Conservation (phyloP, 140 eudicot genomes). For the Anethum foeniculum region DNA sequence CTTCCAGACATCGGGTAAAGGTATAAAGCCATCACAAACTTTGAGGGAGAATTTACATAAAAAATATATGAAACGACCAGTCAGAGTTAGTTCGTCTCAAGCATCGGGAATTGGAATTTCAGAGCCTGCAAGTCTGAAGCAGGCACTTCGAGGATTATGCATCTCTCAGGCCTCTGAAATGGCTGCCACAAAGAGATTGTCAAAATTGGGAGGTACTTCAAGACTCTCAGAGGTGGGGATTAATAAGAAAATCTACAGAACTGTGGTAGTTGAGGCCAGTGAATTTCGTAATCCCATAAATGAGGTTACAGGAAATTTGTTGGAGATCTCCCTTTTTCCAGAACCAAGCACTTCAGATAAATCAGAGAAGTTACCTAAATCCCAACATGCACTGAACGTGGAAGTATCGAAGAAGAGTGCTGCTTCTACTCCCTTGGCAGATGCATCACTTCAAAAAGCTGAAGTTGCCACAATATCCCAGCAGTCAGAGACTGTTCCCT, state of each 20-base stretch:
- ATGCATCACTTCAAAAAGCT: not conserved
- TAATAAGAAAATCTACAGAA: conserved; percentile 31
- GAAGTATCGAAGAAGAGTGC: conserved; percentile 10
- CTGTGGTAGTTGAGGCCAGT: conserved; percentile 37
- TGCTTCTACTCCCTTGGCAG: conserved; percentile 8
- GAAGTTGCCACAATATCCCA: not conserved
- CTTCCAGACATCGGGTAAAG: conserved; percentile 42
- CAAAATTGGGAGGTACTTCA: conserved; percentile 35
- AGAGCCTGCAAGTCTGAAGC: conserved; percentile 63
- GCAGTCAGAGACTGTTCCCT: conserved; percentile 15
- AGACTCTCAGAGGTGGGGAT: conserved; percentile 35
- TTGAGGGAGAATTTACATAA: conserved; percentile 30
- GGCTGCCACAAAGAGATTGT: conserved; percentile 66
- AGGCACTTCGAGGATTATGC: conserved; percentile 87
- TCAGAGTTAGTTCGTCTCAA: conserved; percentile 40
- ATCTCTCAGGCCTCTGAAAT: conserved; percentile 87
- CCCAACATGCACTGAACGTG: conserved; percentile 2
- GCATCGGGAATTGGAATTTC: conserved; percentile 55
- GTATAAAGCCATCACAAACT: conserved; percentile 23
- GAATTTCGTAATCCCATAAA: conserved; percentile 25
- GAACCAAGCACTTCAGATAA: conserved; percentile 31
- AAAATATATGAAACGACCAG: conserved; percentile 68
- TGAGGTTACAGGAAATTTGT: conserved; percentile 23
- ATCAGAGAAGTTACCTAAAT: conserved; percentile 18
- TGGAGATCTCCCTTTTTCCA: conserved; percentile 47